Evolutionary conservation across 2,329 filamentous ascomycete genomes (phyloP).

Genomic region (Apiospora aurea): DNA sequence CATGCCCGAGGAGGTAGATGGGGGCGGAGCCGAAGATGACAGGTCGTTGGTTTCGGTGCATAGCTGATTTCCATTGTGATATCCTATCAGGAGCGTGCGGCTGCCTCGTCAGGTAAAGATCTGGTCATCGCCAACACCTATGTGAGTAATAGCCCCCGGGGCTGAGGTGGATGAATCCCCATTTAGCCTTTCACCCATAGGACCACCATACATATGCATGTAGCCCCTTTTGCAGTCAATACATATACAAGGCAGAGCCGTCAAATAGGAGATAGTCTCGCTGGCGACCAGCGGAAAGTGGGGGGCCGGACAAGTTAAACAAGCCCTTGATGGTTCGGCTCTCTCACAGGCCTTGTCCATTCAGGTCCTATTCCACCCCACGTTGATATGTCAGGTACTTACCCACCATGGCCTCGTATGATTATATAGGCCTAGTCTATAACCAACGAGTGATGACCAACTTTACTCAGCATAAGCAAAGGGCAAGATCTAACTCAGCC

Average conservation of each 20-base stretch:
- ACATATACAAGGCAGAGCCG: background rate
- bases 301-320: background rate
- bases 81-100: too few relatives aligned
- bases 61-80: too few relatives aligned
- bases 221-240: background rate
- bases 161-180: background rate
- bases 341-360: background rate
- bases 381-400: background rate
- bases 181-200: background rate
- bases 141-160: background rate
- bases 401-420: background rate
- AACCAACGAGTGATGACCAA: background rate
- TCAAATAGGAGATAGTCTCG: background rate
- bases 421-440: background rate
- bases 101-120: background rate
- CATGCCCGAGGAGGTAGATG: too few relatives aligned
- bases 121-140: background rate
- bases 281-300: background rate
- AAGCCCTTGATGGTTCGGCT: background rate
- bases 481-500: background rate
- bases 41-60: too few relatives aligned
- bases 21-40: too few relatives aligned
- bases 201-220: background rate
- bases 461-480: slow-evolving; percentile 21
- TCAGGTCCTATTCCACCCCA: background rate